A percentile compares a stretch with the other conserved stretches of the same genome.
These are phyloP conservation scores for Chondrostereum purpureum DNA, from an alignment of 1,284 basidiomycete genomes.

Conservation along the genomic window DNA sequence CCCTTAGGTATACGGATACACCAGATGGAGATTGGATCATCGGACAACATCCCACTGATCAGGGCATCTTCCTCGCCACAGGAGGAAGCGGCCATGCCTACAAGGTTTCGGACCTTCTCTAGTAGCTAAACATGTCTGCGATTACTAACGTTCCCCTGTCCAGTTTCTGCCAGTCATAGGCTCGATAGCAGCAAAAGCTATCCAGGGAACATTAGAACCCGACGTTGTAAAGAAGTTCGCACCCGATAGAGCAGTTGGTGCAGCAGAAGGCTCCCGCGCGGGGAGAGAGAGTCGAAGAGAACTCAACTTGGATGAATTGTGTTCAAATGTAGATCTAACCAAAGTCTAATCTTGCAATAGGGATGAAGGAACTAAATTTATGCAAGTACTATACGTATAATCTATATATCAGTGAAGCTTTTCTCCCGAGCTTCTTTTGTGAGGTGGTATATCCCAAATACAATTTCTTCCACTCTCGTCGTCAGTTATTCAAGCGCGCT, in stretches of 20 bases:
- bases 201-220: constrained; percentile 57
- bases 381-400: not conserved
- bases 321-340: constrained; percentile 40
- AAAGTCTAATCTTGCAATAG: not conserved
- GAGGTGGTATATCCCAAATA: constrained; percentile 11
- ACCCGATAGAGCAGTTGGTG: constrained; percentile 27
- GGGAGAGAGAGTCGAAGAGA: constrained; percentile 20
- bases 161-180: constrained; percentile 85
- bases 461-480: constrained; percentile 3
- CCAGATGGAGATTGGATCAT: constrained; percentile 78
- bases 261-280: not conserved
- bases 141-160: not conserved
- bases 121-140: not conserved
- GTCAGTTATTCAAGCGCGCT: constrained; percentile 46
- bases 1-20: constrained; percentile 67
- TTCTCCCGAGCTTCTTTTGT: constrained; percentile 14
- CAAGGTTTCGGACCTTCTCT: constrained; percentile 45
- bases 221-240: constrained; percentile 49
- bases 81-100: constrained; percentile 79
- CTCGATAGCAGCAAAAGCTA: constrained; percentile 60
- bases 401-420: not conserved
- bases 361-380: not conserved
- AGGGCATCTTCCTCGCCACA: constrained; percentile 63
- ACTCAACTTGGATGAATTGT: constrained; percentile 43
- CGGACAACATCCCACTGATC: constrained; percentile 53